Evolutionary conservation across 2,329 filamentous ascomycete species (phyloP), one percentile per base, ranked within the genome.

Genomic region (Ophiosphaerella herpotricha): DNA sequence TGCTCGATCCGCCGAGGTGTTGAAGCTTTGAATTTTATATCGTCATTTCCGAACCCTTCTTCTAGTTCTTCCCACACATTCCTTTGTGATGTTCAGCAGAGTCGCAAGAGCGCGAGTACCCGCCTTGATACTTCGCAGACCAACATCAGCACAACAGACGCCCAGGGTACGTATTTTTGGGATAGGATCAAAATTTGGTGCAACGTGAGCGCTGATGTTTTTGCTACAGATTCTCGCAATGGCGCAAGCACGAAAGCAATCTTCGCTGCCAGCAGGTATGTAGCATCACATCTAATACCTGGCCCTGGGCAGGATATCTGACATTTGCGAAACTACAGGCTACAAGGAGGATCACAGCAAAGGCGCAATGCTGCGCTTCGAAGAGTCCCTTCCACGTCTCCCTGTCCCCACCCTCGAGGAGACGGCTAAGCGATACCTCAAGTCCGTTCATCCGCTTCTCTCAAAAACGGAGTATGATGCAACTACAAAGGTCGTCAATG

Each of bases 351-450:
- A 94, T 74, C 81, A 82, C 65, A 85, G 85, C 66, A 92, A 91
- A 73, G 89, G 89, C 46, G 80, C 85, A 39, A 94, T 90, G 88
- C 81, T 94, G 62, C 85, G 90, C 62, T 95, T 89, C 74, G 89
- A 95, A 72, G 89, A 92, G 33, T 93, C 89, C n/a, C 83, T 95
- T 29, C 90, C 90, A 38, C 82, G 81, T 33, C 81, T 95, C 24
- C 90, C 90, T 12, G 88, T 94, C 4, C 90, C 90, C 9, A 87
- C 88, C 1, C 87, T 95, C 61, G 85, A 93, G 70, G 90, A 94
- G 78, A 94, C 90, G 6, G 84, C 89, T 33, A 82, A 84, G 56
- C 86, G 89, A 57, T 95, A 95, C 74, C 80, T 94, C 64, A 91
- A 91, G 77, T 86, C 86, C 33, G 81, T 95, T 42, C 85, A 89